Percentiles rank a stretch among this genome's conserved stretches.
Evolutionary conservation across 2,329 filamentous ascomycete genomes (phyloP).

Genomic region (Botrytis medusae): DNA sequence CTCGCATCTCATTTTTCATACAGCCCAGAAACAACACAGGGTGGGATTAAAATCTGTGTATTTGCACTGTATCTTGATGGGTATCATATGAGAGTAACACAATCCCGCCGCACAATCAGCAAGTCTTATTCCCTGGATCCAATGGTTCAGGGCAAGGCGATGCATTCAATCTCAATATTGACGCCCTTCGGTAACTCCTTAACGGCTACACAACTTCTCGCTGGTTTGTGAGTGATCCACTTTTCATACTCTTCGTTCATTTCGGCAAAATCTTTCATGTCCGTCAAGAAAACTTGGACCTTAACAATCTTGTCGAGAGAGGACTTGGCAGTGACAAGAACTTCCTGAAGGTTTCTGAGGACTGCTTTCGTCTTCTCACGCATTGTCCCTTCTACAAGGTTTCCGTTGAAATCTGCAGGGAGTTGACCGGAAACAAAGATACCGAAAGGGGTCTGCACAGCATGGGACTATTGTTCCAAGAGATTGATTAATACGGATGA

Average conservation of each 20-base stretch:
- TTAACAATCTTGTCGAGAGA: slow-evolving; percentile 81
- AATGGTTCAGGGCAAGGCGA: slow-evolving; percentile 56
- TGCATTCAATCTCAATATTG: slow-evolving; percentile 86
- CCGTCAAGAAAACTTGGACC: slow-evolving; percentile 85
- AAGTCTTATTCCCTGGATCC: background rate
- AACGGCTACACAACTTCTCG: slow-evolving; percentile 86
- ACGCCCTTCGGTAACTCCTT: slow-evolving; percentile 85
- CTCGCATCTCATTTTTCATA: background rate
- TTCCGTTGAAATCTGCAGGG: slow-evolving; percentile 36
- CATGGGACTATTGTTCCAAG: slow-evolving; percentile 54
- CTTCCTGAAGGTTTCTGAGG: slow-evolving; percentile 77
- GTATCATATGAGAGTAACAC: background rate
- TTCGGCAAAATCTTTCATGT: slow-evolving; percentile 85
- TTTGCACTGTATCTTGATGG: background rate
- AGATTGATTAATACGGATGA: background rate
- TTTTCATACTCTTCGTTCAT: slow-evolving; percentile 87
- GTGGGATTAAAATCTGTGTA: background rate
- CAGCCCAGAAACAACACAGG: background rate
- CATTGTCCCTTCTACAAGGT: slow-evolving; percentile 48
- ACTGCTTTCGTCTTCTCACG: slow-evolving; percentile 62
- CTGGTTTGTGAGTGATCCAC: slow-evolving; percentile 80
- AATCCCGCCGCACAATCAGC: background rate
- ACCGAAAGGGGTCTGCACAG: slow-evolving; percentile 63
- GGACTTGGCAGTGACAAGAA: slow-evolving; percentile 79
- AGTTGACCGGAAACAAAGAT: slow-evolving; percentile 64